Evolutionary conservation across 257 asterid genomes (phyloP), one percentile per base, ranked within the genome.

Genomic region (Salvia miltiorrhiza): DNA sequence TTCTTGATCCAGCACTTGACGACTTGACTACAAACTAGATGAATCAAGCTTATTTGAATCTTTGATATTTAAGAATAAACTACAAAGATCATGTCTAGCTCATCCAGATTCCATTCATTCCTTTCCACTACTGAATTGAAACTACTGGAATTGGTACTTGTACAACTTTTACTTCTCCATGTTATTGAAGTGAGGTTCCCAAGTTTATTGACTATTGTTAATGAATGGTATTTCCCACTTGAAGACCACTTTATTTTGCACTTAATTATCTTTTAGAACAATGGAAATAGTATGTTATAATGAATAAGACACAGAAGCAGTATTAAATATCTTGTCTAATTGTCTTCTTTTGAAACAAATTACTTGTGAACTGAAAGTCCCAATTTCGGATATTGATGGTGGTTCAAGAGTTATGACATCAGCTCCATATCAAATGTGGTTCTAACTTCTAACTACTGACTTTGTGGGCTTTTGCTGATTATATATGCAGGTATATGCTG

Each of bases 401-500:
- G 21, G 21, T 7, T 12, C 50, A 23, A 63, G 54, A 20, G 13
- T 41, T 12, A 41, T 23, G 23, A 9, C 23, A 62, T 19, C 53
- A 62, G 67, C 67, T 23, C 24, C 20, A 41, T 63, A 23, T 62
- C 39, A 43, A 41, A 33, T 75, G 40, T 71, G 61, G 58, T 52
- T 63, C 50, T 61, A 37, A 48, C 49, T 52, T 63, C 50, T 61
- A 37, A 48, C 49, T 17, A 17, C 37, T 39, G 67, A 24, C 3
- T 9, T 49, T 21, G 10, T 32, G 35, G 65, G 72, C 54, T 63
- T 52, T 50, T 75, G 71, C 61, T 63, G 56, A 73, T 39, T 57
- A 57, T 48, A 48, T 20, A 63, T 73, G 68, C 84, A 93, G 99
- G 79, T 93, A 93, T 79, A 93, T 93, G 99, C 81, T 93, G 82